phyloP scores from a whole-genome alignment of 2,329 filamentous ascomycete species.

The Dothiorella sarmentorum region DNA sequence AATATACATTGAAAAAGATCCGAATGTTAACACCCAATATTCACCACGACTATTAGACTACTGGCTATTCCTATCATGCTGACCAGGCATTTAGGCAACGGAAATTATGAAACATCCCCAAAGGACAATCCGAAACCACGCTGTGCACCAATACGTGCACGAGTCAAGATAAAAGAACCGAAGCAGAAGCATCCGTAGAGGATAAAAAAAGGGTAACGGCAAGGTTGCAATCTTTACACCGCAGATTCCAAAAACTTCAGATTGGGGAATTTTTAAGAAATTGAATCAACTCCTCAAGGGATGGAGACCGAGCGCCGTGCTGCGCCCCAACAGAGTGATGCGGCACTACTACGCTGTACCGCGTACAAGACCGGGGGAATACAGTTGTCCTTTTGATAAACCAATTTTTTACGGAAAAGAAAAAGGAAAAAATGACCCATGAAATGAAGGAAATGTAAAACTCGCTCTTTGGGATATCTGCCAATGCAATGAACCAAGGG shows the following conservation, averaged over 20 bases:
- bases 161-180: not conserved
- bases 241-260: not conserved
- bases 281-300: not conserved
- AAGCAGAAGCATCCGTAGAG: not conserved
- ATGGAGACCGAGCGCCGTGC: not conserved
- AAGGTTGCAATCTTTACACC: conserved; percentile 5
- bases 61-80: not conserved
- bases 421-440: not conserved
- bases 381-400: conserved; percentile 4
- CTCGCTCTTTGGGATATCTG: conserved; percentile 14
- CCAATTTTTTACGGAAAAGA: not conserved
- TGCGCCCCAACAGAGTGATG: not conserved
- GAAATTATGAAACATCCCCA: not conserved
- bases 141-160: not conserved
- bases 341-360: not conserved
- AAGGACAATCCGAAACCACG: not conserved
- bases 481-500: conserved; percentile 6
- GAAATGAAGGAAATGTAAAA: not conserved
- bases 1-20: not conserved
- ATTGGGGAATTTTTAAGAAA: conserved; percentile 1
- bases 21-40: not conserved
- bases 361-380: not conserved
- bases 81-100: not conserved
- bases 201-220: not conserved
- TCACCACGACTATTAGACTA: conserved; percentile 8